Conservation (phyloP, 2,329 filamentous ascomycete genomes). For the Trichoderma hamatum region DNA sequence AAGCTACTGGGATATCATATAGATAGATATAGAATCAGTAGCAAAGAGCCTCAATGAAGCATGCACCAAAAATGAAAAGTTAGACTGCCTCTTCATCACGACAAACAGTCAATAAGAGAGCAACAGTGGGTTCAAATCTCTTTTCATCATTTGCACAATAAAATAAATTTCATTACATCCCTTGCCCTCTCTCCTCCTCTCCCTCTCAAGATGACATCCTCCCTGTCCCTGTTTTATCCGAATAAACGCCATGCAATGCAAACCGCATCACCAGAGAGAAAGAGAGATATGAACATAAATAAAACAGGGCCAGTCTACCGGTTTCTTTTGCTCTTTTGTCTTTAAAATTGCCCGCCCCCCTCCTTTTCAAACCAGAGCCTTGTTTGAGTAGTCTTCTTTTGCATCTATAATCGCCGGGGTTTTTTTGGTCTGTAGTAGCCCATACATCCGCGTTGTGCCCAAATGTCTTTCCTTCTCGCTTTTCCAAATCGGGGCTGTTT, state of each 20-base stretch:
- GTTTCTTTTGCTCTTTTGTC: slow-evolving; percentile 15
- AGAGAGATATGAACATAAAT: slow-evolving; percentile 25
- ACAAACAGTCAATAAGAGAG: neutral
- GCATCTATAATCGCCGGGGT: neutral
- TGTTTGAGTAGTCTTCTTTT: neutral
- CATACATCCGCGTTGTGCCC: neutral
- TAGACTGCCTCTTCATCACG: neutral
- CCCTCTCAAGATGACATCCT: slow-evolving; percentile 31
- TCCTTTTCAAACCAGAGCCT: slow-evolving; percentile 9
- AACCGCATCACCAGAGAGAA: slow-evolving; percentile 42
- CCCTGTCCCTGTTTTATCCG: slow-evolving; percentile 39
- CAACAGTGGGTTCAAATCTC: slow-evolving; percentile 10
- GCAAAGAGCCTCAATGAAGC: neutral
- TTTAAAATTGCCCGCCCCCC: neutral
- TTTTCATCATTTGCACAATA: slow-evolving; percentile 23
- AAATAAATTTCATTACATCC: slow-evolving; percentile 36
- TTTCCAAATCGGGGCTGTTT: neutral
- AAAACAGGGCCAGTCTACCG: slow-evolving; percentile 25
- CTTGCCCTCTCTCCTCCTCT: slow-evolving; percentile 21
- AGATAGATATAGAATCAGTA: neutral
- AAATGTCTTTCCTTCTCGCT: neutral
- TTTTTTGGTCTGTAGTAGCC: neutral
- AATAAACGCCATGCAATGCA: slow-evolving; percentile 46
- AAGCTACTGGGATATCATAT: neutral
- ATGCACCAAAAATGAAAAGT: neutral